Evolutionary conservation across 2,329 filamentous ascomycete genomes (phyloP).

Genomic region (Phialophora chinensis): DNA sequence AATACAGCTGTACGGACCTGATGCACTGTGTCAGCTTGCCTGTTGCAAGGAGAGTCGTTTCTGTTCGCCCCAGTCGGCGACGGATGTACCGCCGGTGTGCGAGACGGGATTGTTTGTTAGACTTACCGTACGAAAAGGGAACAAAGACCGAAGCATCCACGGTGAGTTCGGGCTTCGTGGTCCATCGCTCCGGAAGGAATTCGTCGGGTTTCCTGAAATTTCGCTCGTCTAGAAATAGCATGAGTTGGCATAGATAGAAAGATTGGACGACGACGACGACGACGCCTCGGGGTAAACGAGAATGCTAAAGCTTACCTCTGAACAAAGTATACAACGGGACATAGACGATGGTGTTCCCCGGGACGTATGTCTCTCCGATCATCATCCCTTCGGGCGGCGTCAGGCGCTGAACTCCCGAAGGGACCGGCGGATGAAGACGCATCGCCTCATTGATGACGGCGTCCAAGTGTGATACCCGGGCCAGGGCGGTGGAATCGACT

Average conservation of each 20-base stretch:
- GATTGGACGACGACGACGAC: too few relatives aligned
- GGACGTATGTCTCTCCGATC: constrained; percentile 46
- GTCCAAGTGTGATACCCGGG: constrained; percentile 40
- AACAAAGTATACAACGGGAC: constrained; percentile 10
- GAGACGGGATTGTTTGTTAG: background rate
- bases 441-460: constrained; percentile 51
- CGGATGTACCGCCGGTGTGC: too few relatives aligned
- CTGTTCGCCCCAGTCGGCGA: too few relatives aligned
- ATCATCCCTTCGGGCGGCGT: constrained; percentile 45
- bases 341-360: constrained; percentile 36
- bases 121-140: constrained; percentile 50
- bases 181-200: constrained; percentile 51
- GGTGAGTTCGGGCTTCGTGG: constrained; percentile 43
- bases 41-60: too few relatives aligned
- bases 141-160: constrained; percentile 42
- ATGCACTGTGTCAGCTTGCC: constrained; percentile 3
- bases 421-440: constrained; percentile 49
- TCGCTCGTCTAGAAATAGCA: constrained; percentile 44
- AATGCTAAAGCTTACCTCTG: background rate
- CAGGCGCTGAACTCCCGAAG: constrained; percentile 44
- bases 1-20: constrained; percentile 41
- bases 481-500: too few relatives aligned
- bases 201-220: constrained; percentile 33
- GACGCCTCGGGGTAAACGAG: too few relatives aligned
- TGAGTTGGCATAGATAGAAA: background rate